A percentile compares a stretch with the other conserved stretches of the same genome.
These are phyloP conservation scores for Candida sp. DNA, from an alignment of 1,139 yeast species.

Conservation along the genomic window DNA sequence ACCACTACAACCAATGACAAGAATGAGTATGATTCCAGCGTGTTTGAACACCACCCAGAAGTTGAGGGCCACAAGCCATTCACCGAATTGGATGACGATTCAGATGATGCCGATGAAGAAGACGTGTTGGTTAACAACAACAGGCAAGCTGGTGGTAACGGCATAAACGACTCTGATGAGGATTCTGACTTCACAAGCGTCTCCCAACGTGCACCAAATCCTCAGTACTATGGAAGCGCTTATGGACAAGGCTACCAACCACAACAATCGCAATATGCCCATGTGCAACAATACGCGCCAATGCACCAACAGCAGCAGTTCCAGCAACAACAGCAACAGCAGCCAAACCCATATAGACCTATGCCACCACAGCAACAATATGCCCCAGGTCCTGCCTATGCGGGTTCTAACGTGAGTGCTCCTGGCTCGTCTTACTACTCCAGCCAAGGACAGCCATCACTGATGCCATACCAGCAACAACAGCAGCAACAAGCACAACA, in stretches of 20 bases:
- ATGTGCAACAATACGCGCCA: conserved; percentile 10
- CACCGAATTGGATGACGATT: conserved; percentile 41
- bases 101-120: conserved; percentile 22
- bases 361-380: conserved; percentile 15
- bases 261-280: conserved; percentile 19
- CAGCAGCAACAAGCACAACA: conserved; percentile 10
- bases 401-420: not conserved
- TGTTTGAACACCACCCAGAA: conserved; percentile 50
- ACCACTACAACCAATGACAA: not conserved
- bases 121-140: conserved; percentile 14
- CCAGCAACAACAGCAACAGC: conserved; percentile 18
- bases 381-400: conserved; percentile 2
- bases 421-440: not conserved
- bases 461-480: conserved; percentile 7
- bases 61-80: conserved; percentile 55
- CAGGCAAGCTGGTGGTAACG: conserved; percentile 7
- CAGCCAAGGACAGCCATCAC: not conserved
- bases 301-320: conserved; percentile 13
- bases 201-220: conserved; percentile 79
- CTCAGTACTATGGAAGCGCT: conserved; percentile 42
- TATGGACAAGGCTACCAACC: conserved; percentile 19
- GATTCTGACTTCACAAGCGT: conserved; percentile 80
- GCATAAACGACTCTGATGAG: conserved; percentile 33
- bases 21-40: conserved; percentile 18
- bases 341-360: conserved; percentile 13